Conservation (phyloP, 2,329 filamentous ascomycete genomes). For the Didymella pinodella region DNA sequence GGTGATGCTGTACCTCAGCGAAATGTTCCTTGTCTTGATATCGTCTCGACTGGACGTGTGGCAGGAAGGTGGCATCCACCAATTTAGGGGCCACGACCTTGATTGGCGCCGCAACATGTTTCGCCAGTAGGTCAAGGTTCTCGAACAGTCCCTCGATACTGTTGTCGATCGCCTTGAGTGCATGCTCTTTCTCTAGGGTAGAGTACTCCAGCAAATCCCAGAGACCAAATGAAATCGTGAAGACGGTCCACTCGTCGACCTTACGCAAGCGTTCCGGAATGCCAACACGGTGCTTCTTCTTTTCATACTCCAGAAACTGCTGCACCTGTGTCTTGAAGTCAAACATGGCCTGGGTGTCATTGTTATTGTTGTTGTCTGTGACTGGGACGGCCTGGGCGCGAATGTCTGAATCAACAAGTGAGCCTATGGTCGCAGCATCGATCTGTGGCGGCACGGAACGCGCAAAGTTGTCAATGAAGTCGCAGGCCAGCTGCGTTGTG, state of each 20-base stretch:
- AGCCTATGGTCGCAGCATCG: conserved; percentile 32
- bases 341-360: conserved; percentile 32
- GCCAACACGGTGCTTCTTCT: conserved; percentile 27
- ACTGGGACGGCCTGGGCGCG: conserved; percentile 34
- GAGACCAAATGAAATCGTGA: conserved; percentile 50
- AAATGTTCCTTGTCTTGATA: conserved; percentile 34
- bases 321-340: conserved; percentile 51
- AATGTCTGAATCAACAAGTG: conserved; percentile 44
- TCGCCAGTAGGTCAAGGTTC: conserved; percentile 45
- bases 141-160: conserved; percentile 46
- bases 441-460: conserved; percentile 39
- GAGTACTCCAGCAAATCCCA: conserved; percentile 50
- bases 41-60: conserved; percentile 41
- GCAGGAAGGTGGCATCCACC: conserved; percentile 49
- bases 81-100: conserved; percentile 45
- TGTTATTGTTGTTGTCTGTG: conserved; percentile 24
- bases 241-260: conserved; percentile 43
- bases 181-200: conserved; percentile 36
- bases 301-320: conserved; percentile 44
- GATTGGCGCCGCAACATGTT: conserved; percentile 33
- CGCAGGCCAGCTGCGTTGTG: conserved; percentile 44
- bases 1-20: conserved; percentile 45
- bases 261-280: conserved; percentile 31
- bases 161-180: conserved; percentile 41
- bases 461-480: conserved; percentile 50